Conservation (phyloP, 2,329 filamentous ascomycete species). For the Sporothrix protearum region DNA sequence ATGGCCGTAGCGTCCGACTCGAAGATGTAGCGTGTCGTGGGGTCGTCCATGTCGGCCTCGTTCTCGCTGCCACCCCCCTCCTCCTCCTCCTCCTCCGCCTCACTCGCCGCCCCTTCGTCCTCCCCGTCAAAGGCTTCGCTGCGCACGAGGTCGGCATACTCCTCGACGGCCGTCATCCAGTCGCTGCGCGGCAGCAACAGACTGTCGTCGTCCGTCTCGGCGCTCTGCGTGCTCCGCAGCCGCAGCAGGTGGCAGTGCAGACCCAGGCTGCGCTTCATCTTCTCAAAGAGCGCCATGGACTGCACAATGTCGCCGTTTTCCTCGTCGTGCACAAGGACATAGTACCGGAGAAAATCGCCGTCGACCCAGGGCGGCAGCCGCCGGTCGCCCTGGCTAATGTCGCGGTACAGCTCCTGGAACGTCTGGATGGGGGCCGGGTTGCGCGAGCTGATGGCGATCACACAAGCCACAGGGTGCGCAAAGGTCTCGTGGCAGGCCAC, state of each 20-base stretch:
- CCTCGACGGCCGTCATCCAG: constrained; percentile 86
- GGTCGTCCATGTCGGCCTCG: constrained; percentile 59
- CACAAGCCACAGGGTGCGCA: constrained; percentile 86
- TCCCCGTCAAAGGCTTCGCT: constrained; percentile 47
- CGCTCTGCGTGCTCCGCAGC: constrained; percentile 77
- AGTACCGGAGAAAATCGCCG: constrained; percentile 89
- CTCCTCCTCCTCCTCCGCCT: constrained; percentile 48
- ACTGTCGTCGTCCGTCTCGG: constrained; percentile 87
- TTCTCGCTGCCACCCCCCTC: too few relatives aligned
- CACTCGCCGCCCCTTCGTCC: constrained; percentile 64
- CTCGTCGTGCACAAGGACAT: constrained; percentile 94
- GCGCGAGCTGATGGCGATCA: constrained; percentile 91
- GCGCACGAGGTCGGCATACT: constrained; percentile 68
- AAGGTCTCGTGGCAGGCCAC: constrained; percentile 88
- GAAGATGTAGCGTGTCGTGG: constrained; percentile 71
- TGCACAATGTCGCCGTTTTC: constrained; percentile 88
- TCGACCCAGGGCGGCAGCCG: constrained; percentile 81
- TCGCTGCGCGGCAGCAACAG: constrained; percentile 75
- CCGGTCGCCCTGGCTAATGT: constrained; percentile 73
- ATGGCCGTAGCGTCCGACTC: constrained; percentile 89
- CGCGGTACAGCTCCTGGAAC: constrained; percentile 75
- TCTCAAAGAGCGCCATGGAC: constrained; percentile 87
- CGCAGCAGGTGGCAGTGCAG: constrained; percentile 90
- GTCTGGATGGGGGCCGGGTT: constrained; percentile 82
- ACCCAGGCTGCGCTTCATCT: constrained; percentile 98